A percentile compares a stretch with the other conserved stretches of the same genome.
These are phyloP conservation scores for Nakazawaea holstii DNA, from an alignment of 805 yeast species.

Conservation along the genomic window DNA sequence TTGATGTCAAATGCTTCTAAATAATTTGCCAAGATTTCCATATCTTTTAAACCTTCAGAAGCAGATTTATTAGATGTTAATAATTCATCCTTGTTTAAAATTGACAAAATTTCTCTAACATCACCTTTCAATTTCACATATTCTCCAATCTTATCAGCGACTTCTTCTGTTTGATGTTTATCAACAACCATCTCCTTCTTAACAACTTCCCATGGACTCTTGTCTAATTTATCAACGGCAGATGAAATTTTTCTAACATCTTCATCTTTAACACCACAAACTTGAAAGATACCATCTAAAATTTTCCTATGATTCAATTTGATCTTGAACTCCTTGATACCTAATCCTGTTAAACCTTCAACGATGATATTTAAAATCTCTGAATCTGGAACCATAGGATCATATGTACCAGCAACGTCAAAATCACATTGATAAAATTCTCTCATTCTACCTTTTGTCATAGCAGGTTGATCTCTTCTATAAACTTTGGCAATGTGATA, in stretches of 20 bases:
- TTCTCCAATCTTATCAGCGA: conserved; percentile 89
- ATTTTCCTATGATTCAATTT: conserved; percentile 94
- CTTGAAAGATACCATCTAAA: conserved; percentile 91
- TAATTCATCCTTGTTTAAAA: conserved; percentile 50
- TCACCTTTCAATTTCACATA: conserved; percentile 83
- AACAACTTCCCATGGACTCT: conserved; percentile 92
- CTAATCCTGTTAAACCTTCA: conserved; percentile 79
- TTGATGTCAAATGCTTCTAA: conserved; percentile 78
- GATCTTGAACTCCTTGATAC: conserved; percentile 83
- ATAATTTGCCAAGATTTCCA: conserved; percentile 68
- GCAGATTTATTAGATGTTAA: conserved; percentile 69
- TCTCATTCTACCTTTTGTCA: conserved; percentile 99
- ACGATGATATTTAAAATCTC: conserved; percentile 78
- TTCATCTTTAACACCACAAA: conserved; percentile 90
- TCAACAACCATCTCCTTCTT: conserved; percentile 89
- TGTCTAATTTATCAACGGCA: conserved; percentile 96
- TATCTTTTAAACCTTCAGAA: conserved; percentile 73
- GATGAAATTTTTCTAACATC: conserved; percentile 91
- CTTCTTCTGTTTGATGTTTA: conserved; percentile 84
- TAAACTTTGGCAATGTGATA: conserved; percentile 97
- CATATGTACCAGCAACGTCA: conserved; percentile 92
- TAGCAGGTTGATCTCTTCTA: conserved; percentile 99
- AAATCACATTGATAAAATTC: conserved; percentile 99
- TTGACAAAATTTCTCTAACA: conserved; percentile 53
- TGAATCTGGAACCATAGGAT: conserved; percentile 94